These are phyloP conservation scores for Clathrus columnatus DNA, from an alignment of 768 basidiomycete species.

Conservation along the genomic window DNA sequence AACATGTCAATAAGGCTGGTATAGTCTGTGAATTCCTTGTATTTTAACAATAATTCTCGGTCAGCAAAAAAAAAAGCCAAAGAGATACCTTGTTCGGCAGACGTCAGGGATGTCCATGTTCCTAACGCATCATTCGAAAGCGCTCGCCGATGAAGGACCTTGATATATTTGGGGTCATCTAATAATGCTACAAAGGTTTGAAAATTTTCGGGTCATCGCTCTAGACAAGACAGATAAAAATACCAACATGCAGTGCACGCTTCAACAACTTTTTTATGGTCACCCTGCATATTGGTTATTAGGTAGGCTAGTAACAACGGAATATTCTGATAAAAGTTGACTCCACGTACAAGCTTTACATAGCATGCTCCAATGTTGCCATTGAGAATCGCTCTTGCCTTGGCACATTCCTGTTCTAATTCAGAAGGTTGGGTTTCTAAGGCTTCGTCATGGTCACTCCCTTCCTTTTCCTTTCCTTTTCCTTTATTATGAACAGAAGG, in stretches of 20 bases:
- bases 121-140: constrained; percentile 69
- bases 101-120: constrained; percentile 75
- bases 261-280: constrained; percentile 70
- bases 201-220: not conserved
- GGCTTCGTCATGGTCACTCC: constrained; percentile 14
- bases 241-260: constrained; percentile 67
- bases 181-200: constrained; percentile 49
- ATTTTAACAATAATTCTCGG: not conserved
- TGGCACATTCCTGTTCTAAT: constrained; percentile 40
- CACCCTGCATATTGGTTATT: constrained; percentile 37
- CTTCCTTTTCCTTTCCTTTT: constrained; percentile 16
- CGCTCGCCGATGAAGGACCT: constrained; percentile 86
- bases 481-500: constrained; percentile 24
- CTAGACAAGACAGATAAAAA: constrained; percentile 1
- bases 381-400: constrained; percentile 62
- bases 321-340: not conserved
- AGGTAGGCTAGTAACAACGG: not conserved
- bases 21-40: constrained; percentile 50
- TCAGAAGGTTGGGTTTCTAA: constrained; percentile 20
- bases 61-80: not conserved
- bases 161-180: constrained; percentile 79
- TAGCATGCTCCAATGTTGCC: constrained; percentile 88
- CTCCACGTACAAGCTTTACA: constrained; percentile 58
- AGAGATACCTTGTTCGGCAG: constrained; percentile 72
- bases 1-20: constrained; percentile 57